Evolutionary conservation across 2,329 filamentous ascomycete species (phyloP).

Genomic region (Aspergillus fischeri): DNA sequence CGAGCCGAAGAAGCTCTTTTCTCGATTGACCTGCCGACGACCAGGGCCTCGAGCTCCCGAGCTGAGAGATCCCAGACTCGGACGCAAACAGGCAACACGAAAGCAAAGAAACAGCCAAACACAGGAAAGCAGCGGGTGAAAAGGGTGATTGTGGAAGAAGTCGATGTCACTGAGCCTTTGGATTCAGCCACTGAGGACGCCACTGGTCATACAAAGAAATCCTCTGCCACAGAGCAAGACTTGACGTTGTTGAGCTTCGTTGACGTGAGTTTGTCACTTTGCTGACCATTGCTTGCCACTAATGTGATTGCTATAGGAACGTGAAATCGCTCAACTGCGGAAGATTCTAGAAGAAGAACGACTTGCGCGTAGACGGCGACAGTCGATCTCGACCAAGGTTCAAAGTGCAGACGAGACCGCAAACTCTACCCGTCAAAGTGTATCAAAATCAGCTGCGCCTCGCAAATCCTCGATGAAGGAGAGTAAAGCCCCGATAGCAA

Average conservation of each 20-base stretch:
- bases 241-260: slow-evolving; percentile 55
- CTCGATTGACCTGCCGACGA: slow-evolving; percentile 29
- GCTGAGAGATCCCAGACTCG: slow-evolving; percentile 16
- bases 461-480: slow-evolving; percentile 56
- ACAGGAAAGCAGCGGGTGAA: slow-evolving; percentile 39
- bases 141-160: slow-evolving; percentile 34
- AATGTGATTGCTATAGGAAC: slow-evolving; percentile 22
- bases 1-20: slow-evolving; percentile 37
- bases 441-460: slow-evolving; percentile 34
- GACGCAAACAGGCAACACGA: slow-evolving; percentile 14
- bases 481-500: slow-evolving; percentile 32
- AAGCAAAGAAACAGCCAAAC: slow-evolving; percentile 31
- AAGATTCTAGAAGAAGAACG: slow-evolving; percentile 54
- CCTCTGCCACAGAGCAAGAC: slow-evolving; percentile 30
- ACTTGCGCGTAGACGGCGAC: slow-evolving; percentile 40
- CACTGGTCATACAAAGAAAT: slow-evolving; percentile 25
- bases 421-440: slow-evolving; percentile 34
- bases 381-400: slow-evolving; percentile 28
- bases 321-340: slow-evolving; percentile 52
- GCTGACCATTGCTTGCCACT: background rate
- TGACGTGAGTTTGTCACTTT: slow-evolving; percentile 33
- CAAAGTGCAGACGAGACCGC: slow-evolving; percentile 38
- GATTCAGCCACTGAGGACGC: slow-evolving; percentile 21
- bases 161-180: slow-evolving; percentile 27
- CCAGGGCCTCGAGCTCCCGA: slow-evolving; percentile 18